These are phyloP conservation scores for Trametes villosa DNA, from an alignment of 768 basidiomycete genomes.

Conservation along the genomic window DNA sequence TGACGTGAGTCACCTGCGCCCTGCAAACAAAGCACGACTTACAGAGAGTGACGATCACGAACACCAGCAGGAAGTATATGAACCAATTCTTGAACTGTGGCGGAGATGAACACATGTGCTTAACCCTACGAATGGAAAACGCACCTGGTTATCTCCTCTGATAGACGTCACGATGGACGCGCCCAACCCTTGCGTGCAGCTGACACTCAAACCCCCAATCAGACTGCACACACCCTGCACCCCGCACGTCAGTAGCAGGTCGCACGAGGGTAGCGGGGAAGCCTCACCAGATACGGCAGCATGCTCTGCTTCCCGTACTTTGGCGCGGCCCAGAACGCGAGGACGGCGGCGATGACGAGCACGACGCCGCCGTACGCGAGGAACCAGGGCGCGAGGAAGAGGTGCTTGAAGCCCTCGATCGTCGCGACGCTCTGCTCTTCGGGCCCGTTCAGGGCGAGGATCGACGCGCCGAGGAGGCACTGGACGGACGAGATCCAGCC, in stretches of 20 bases:
- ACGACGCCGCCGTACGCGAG: slow-evolving; percentile 64
- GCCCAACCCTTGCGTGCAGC: slow-evolving; percentile 90
- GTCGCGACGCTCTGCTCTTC: slow-evolving; percentile 67
- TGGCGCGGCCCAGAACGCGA: slow-evolving; percentile 82
- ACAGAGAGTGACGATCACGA: slow-evolving; percentile 80
- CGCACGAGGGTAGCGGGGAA: too few relatives aligned
- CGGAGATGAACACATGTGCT: neutral
- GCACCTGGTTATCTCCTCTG: slow-evolving; percentile 71
- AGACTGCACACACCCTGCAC: slow-evolving; percentile 76
- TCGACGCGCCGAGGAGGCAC: slow-evolving; percentile 84
- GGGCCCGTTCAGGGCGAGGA: slow-evolving; percentile 87
- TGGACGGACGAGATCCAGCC: slow-evolving; percentile 92
- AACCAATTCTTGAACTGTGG: slow-evolving; percentile 86
- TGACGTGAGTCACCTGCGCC: neutral
- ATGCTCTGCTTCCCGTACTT: slow-evolving; percentile 86
- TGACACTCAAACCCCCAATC: slow-evolving; percentile 91
- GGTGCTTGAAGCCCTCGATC: slow-evolving; percentile 67
- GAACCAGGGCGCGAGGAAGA: slow-evolving; percentile 85
- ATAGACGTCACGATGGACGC: slow-evolving; percentile 81
- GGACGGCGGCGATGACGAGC: slow-evolving; percentile 60
- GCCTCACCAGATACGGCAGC: slow-evolving; percentile 66
- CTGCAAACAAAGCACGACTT: slow-evolving; percentile 31
- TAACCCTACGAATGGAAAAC: slow-evolving; percentile 22
- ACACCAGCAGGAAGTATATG: slow-evolving; percentile 80
- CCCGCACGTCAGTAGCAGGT: too few relatives aligned